A percentile compares a stretch with the other conserved stretches of the same genome.
phyloP scores from a whole-genome alignment of 345 rosid species.

The Excoecaria agallocha region DNA sequence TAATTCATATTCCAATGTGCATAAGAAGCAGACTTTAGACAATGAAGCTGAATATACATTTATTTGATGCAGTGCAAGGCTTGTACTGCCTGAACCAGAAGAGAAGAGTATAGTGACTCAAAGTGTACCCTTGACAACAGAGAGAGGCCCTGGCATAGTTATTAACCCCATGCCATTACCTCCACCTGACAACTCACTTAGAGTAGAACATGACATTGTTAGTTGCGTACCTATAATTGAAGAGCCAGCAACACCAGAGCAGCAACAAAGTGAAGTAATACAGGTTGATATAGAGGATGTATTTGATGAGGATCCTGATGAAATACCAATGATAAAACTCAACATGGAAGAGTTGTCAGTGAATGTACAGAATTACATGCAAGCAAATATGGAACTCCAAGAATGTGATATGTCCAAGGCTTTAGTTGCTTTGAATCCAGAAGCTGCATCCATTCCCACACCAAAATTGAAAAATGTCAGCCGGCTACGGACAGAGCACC shows the following conservation, averaged over 20 bases:
- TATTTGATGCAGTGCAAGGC: constrained; percentile 70
- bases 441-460: constrained; percentile 62
- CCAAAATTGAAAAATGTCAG: constrained; percentile 75
- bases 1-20: neutral
- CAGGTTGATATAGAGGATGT: constrained; percentile 72
- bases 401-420: constrained; percentile 79
- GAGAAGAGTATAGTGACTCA: constrained; percentile 54
- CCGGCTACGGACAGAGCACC: constrained; percentile 89
- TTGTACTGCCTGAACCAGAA: constrained; percentile 81
- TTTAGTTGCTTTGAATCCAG: constrained; percentile 71
- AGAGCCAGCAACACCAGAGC: constrained; percentile 82
- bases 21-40: constrained; percentile 12
- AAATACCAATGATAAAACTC: constrained; percentile 73
- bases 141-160: constrained; percentile 34
- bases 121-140: constrained; percentile 30
- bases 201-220: constrained; percentile 25
- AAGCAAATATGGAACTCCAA: constrained; percentile 64
- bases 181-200: constrained; percentile 35
- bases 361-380: constrained; percentile 58
- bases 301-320: constrained; percentile 65
- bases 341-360: constrained; percentile 55
- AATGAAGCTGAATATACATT: constrained; percentile 22
- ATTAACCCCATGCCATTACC: constrained; percentile 45
- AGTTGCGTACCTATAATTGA: constrained; percentile 69
- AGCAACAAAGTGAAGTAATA: constrained; percentile 36